These are phyloP conservation scores for Viola odorata DNA, from an alignment of 345 rosid genomes.

Conservation along the genomic window DNA sequence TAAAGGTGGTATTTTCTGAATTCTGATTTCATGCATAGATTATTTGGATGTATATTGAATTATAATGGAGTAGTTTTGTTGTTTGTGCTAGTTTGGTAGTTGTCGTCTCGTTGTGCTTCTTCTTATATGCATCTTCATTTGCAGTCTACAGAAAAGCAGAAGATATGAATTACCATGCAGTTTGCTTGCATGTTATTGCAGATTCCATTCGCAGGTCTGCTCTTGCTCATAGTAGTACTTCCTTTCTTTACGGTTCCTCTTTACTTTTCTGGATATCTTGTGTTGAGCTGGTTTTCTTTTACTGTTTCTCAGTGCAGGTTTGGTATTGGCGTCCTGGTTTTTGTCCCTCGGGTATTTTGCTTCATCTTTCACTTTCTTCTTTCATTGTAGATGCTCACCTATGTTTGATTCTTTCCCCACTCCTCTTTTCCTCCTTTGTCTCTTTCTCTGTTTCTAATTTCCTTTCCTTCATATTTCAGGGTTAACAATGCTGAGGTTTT, in stretches of 20 bases:
- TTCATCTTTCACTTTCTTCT: constrained; percentile 11
- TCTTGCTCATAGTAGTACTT: constrained; percentile 25
- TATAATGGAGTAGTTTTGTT: not conserved
- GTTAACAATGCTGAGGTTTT: constrained; percentile 91
- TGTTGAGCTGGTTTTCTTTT: not conserved
- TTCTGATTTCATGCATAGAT: not conserved
- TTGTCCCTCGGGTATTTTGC: constrained; percentile 75
- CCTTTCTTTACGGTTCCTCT: not conserved
- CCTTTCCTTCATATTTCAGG: constrained; percentile 36
- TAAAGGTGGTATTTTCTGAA: not conserved
- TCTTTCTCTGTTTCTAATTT: constrained; percentile 3
- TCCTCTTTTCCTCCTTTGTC: not conserved
- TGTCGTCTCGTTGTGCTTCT: constrained; percentile 4
- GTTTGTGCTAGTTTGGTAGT: not conserved
- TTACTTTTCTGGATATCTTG: not conserved
- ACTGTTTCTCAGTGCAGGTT: constrained; percentile 80
- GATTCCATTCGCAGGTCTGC: constrained; percentile 8
- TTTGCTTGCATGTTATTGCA: constrained; percentile 7
- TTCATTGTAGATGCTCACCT: not conserved
- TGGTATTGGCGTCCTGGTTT: constrained; percentile 94
- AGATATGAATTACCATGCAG: constrained; percentile 83
- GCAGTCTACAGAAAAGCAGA: constrained; percentile 90
- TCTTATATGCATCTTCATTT: constrained; percentile 16
- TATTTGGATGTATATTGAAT: not conserved
- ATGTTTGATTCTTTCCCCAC: not conserved